phyloP scores from a whole-genome alignment of 2,329 filamentous ascomycete species.

The Alternaria alternata region DNA sequence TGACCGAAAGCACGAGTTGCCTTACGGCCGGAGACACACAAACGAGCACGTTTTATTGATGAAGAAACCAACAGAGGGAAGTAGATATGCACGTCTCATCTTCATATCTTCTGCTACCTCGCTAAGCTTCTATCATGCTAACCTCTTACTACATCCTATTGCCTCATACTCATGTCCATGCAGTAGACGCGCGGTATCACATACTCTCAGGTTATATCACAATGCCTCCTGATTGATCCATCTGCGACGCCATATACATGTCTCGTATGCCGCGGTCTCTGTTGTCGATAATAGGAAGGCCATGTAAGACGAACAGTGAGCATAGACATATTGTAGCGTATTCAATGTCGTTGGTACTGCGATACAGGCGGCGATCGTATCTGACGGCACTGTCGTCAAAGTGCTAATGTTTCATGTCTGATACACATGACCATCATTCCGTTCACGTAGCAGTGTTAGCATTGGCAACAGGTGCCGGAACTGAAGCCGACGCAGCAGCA shows the following conservation, averaged over 20 bases:
- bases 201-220: neutral
- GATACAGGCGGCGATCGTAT: neutral
- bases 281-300: neutral
- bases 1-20: no score
- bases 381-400: neutral
- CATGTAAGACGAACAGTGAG: neutral
- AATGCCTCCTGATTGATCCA: neutral
- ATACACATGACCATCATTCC: no score
- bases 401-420: neutral
- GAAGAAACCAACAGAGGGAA: neutral
- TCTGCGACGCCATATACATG: neutral
- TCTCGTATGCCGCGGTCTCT: neutral
- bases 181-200: neutral
- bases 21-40: no score
- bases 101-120: neutral
- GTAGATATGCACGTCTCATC: neutral
- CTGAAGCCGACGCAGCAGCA: slow-evolving; percentile 4
- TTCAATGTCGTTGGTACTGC: neutral
- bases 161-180: neutral
- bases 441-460: slow-evolving; percentile 16
- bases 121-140: neutral
- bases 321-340: neutral
- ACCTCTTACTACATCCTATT: neutral
- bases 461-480: slow-evolving; percentile 18
- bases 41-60: no score